Percentiles rank a stretch among this genome's conserved stretches.
phyloP scores from a whole-genome alignment of 495 filamentous ascomycete species.

The Ascodesmis nigricans region DNA sequence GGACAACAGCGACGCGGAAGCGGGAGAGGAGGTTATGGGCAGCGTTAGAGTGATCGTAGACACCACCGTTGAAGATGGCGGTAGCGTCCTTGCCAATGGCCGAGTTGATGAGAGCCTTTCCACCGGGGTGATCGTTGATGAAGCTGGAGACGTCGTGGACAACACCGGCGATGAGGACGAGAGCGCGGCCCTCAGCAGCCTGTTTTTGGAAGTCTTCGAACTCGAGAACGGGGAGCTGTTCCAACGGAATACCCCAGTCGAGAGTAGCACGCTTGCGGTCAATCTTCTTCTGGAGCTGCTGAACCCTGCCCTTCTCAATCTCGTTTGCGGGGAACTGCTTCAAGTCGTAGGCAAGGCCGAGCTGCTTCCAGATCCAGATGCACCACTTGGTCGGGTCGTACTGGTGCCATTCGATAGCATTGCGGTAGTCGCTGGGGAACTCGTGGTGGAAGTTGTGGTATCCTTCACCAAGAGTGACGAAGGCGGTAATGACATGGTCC shows the following conservation, averaged over 20 bases:
- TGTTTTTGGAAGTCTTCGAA: conserved; percentile 90
- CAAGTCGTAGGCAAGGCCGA: conserved; percentile 81
- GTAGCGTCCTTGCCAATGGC: conserved; percentile 95
- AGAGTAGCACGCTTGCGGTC: conserved; percentile 82
- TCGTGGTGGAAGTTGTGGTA: conserved; percentile 99
- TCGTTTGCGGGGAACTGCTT: conserved; percentile 97
- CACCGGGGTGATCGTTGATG: conserved; percentile 92
- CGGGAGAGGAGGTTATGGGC: conserved; percentile 93
- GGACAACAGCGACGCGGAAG: conserved; percentile 90
- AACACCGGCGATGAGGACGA: conserved; percentile 77
- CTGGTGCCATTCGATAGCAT: conserved; percentile 94
- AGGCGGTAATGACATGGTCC: conserved; percentile 85
- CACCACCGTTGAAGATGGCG: conserved; percentile 96
- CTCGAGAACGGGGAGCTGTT: conserved; percentile 83
- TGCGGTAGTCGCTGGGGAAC: conserved; percentile 97
- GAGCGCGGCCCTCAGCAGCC: conserved; percentile 66
- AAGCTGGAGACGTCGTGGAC: conserved; percentile 89
- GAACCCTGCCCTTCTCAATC: conserved; percentile 95
- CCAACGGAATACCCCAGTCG: conserved; percentile 88
- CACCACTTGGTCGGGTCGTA: conserved; percentile 98
- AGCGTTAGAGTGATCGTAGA: conserved; percentile 94
- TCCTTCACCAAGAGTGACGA: conserved; percentile 89
- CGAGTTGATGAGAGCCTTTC: conserved; percentile 79
- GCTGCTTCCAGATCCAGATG: conserved; percentile 85
- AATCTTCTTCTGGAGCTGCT: conserved; percentile 97